These are phyloP conservation scores for Acorus gramineus DNA, from an alignment of 106 monocot genomes.

Conservation along the genomic window DNA sequence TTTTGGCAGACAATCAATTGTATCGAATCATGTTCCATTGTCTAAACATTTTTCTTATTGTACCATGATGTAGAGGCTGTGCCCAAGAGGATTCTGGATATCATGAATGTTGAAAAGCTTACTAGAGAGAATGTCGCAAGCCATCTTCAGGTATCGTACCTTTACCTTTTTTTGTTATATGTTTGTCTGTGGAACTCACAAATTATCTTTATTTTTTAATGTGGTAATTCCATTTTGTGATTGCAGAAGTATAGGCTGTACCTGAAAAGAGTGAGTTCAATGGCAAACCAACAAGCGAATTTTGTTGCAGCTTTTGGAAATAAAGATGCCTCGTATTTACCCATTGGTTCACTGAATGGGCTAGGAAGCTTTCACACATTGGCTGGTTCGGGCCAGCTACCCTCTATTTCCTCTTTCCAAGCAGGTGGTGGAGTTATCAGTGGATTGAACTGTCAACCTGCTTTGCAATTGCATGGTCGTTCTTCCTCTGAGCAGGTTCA, in stretches of 20 bases:
- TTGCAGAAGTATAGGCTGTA: slow-evolving; percentile 83
- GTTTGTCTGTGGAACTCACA: too few relatives aligned
- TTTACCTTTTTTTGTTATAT: too few relatives aligned
- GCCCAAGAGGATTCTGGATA: slow-evolving; percentile 58
- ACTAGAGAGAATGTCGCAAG: slow-evolving; percentile 73
- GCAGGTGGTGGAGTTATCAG: slow-evolving; percentile 23
- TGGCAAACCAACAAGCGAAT: slow-evolving; percentile 57
- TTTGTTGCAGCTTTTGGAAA: slow-evolving; percentile 45
- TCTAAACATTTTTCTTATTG: background rate
- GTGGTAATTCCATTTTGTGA: slow-evolving; percentile 1
- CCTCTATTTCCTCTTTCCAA: slow-evolving; percentile 33
- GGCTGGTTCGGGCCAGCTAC: slow-evolving; percentile 19
- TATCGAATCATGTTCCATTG: background rate
- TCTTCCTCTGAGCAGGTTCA: slow-evolving; percentile 38
- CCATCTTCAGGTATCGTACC: slow-evolving; percentile 47
- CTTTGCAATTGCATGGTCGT: slow-evolving; percentile 19
- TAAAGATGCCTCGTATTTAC: slow-evolving; percentile 41
- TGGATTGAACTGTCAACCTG: slow-evolving; percentile 21
- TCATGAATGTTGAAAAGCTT: slow-evolving; percentile 64
- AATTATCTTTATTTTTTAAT: background rate
- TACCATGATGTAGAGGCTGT: slow-evolving; percentile 44
- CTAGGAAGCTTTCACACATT: slow-evolving; percentile 28
- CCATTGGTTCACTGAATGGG: slow-evolving; percentile 35
- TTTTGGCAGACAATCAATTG: background rate
- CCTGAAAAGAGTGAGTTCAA: slow-evolving; percentile 56